Base-by-base conservation (phyloP, 257 asterid genomes). In the Capsicum chinense region DNA sequence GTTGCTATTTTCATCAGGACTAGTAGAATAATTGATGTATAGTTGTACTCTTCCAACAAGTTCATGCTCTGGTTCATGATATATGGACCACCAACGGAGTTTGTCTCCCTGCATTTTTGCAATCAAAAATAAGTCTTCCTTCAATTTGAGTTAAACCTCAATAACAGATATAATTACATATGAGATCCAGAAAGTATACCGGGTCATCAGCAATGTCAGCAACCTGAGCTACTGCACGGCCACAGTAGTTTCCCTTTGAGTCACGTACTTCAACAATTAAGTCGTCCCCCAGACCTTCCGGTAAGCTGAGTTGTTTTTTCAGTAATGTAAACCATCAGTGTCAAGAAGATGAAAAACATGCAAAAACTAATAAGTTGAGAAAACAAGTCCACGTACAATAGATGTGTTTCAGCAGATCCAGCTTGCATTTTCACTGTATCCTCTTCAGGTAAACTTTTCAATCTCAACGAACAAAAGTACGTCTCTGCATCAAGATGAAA, bases 261-360 rank as follows among this genome's bases (percentile, higher is more conserved):
- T 96, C 98, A 26, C 80, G 89, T 62, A 96, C 93, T 88, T 96
- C 98, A 81, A 96, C 86, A 48, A 96, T 86, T 81, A 96, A 89
- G 88, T 94, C 97, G 85, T 96, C 99, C 50, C 95, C 98, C 60
- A 93, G 88, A 79, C 98, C 98, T 85, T 96, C 98, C 8, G 98
- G 98, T 90, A 96, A 90, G 89, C 99, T 96, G 89, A 68, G 86
- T 21, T 82, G 14, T 42, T 79, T 54, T 47, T 85, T 82, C 68
- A 79, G 67, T 47, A 56, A 83, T 85, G 70, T 83, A 39, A 86
- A 48, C 59, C 71, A 81, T 85, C 50, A 58, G 73, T 26, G 80
- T 48, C 79, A 6, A 50, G 52, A 44, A 83, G 48, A 83, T 66
- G 35, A 42, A 85, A 74, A 80, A 83, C 37, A 83, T 39, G 33